Conservation (phyloP, 768 basidiomycete genomes). For the Boletus reticulatus region DNA sequence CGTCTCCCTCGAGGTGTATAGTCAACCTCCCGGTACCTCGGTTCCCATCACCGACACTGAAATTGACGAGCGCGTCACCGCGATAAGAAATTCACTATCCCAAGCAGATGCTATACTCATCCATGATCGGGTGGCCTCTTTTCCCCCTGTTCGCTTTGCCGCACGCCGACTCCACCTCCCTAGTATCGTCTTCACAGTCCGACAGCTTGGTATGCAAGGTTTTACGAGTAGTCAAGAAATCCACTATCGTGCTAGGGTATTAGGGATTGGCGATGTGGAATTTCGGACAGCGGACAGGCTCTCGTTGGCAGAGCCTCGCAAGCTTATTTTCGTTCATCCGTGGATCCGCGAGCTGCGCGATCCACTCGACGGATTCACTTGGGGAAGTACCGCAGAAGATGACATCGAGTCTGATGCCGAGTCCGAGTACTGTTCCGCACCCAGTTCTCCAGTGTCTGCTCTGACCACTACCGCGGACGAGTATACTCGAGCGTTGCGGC, state of each 20-base stretch:
- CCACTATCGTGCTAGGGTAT: background rate
- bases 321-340: conserved; percentile 3
- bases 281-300: background rate
- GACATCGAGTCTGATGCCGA: background rate
- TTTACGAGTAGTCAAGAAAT: background rate
- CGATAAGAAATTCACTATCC: background rate
- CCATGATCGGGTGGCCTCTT: background rate
- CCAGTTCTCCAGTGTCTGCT: background rate
- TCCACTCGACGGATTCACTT: background rate
- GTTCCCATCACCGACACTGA: background rate
- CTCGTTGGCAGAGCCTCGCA: background rate
- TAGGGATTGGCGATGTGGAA: background rate
- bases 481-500: background rate
- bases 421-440: background rate
- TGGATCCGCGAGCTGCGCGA: background rate
- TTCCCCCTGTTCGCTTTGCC: background rate
- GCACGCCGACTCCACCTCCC: background rate
- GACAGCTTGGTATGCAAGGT: background rate
- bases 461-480: background rate
- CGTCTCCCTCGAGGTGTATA: background rate
- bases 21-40: background rate
- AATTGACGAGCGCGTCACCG: background rate
- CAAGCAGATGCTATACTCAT: background rate
- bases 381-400: background rate
- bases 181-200: background rate